Evolutionary conservation across 2,329 filamentous ascomycete genomes (phyloP), one percentile per base, ranked within the genome.

Genomic region (Colletotrichum sp.): DNA sequence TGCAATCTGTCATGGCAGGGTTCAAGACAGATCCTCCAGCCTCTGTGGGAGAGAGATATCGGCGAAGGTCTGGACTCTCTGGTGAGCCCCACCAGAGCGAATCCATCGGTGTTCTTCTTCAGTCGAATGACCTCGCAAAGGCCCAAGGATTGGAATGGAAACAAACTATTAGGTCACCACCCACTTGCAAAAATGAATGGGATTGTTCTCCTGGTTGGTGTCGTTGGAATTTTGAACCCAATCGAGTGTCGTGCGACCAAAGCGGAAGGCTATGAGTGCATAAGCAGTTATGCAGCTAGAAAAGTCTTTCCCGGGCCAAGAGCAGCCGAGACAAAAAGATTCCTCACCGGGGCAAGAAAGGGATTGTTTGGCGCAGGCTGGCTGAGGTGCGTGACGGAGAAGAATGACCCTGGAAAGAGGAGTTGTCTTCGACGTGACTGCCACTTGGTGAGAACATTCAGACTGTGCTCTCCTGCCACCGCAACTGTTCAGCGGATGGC

Each of bases 311-410:
- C 24, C 54, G 38, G n/a, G 54, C 66, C 66, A 65, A 58, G 66
- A 47, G 16, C 29, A 51, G 21, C 3, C 59, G 57, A 71, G 68
- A 72, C 72, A 63, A 55, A 9, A 31, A 8, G 33, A 64, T 74
- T 74, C 69, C 69, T 54, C 43, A 24, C 27, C 15, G 43, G 63
- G 72, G 68, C 62, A 74, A 74, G 68, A 74, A 72, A 74, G 68
- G 68, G 68, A 72, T 72, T 74, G 72, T 62, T 63, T 58, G 57
- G 15, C 4, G 24, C 36, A 58, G 34, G 61, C 68, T 27, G 34
- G 29, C 33, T 58, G 18, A 9, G 65, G 27, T 59, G 57, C 1
- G 31, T 34, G 29, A 33, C 18, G 57, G 11, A 13, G 27, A n/a
- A 33, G 33, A 62, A 55, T 55, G 47, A 31, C 57, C 6, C 57